Base-by-base conservation (phyloP, 768 basidiomycete species). In the Phaffia australis region DNA sequence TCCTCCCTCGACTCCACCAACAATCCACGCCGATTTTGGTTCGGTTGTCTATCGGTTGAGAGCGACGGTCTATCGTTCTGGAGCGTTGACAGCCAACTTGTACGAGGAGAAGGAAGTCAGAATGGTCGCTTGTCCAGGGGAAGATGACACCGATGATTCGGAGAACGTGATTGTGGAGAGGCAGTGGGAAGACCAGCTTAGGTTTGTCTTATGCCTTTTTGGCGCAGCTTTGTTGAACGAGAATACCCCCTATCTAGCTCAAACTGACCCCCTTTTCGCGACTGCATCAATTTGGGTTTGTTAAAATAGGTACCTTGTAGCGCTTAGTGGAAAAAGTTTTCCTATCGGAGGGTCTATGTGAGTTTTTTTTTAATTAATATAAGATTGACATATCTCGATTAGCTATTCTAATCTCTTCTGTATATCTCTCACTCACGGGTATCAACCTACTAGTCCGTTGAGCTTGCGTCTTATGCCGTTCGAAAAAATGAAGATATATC, bases 61-160 rank as follows among this genome's bases (percentile, higher is more conserved):
- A 73, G 93, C 90, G 2, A 81, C 80, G 46, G 90, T 88, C 3
- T 86, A 87, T 71, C 85, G 90, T 0, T 88, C 87, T 1, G 89
- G 94, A 2, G 81, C 86, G 4, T 84, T 95, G 73, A 87, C 82
- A 60, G 73, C 82, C 25, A 91, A 87, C 71, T 76, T 92, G 72
- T 79, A 81, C 1, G 83, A 88, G 3, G 74, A 79, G 29, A 82
- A 85, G 52, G 87, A 91, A 59, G 87, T 95, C 16, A 79, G 80
- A 2, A 82, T 93, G 54, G 82, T 95, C 25, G 81, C 86, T 16
- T 82, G 80, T 61, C 89, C 90, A 0, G 81, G 82, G 14, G 89
- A 90, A 62, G 89, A 91, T 60, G 86, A 88, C 70, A 83, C 83
- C n/a, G 92, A 95, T 72, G 89, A 89, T 63, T 81, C 80, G 19